Evolutionary conservation across 768 basidiomycete genomes (phyloP), one percentile per base, ranked within the genome.

Genomic region (Daedaleopsis nitida): DNA sequence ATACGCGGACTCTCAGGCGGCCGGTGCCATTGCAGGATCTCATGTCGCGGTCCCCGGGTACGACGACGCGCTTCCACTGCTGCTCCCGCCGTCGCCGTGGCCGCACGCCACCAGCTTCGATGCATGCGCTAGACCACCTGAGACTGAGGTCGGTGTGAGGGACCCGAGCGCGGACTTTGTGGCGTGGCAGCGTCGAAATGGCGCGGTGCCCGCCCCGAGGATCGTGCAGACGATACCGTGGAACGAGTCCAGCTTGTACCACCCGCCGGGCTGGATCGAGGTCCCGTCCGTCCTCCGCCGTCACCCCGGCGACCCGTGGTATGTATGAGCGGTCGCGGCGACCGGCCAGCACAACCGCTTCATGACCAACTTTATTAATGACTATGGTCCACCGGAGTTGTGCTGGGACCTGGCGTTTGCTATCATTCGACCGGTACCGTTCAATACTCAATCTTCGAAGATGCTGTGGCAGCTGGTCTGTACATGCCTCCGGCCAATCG

Each of bases 211-310:
- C 24, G 23, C 52, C n/a, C 34, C 34, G 34, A n/a, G 38, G 34
- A 38, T 38, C n/a, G 10, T 16, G 19, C 23, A 43, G 38, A 54
- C 38, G 53, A 14, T 42, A 23, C 38, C 53, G 35, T 54, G 53
- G 53, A 37, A 17, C 19, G 19, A 54, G 24, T 54, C 53, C 0
- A 54, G 53, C 53, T 27, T 54, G 53, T 54, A 54, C 39, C 53
- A 54, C 39, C 53, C 53, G 14, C 53, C 53, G 19, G 53, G 53
- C 53, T 54, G 53, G 53, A 43, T 54, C 19, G 7, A 8, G 5
- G n/a, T 42, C 16, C 53, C 49, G 49, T 16, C 49, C 7, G 24
- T 8, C 24, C 49, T 50, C 23, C 49, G 49, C 16, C 49, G 49
- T 7, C 27, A 7, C 23, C 49, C 49, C 2, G 49, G 49, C 24